Evolutionary conservation across 1,139 yeast genomes (phyloP), one percentile per base, ranked within the genome.

Genomic region (Geotrichum bryndzae): DNA sequence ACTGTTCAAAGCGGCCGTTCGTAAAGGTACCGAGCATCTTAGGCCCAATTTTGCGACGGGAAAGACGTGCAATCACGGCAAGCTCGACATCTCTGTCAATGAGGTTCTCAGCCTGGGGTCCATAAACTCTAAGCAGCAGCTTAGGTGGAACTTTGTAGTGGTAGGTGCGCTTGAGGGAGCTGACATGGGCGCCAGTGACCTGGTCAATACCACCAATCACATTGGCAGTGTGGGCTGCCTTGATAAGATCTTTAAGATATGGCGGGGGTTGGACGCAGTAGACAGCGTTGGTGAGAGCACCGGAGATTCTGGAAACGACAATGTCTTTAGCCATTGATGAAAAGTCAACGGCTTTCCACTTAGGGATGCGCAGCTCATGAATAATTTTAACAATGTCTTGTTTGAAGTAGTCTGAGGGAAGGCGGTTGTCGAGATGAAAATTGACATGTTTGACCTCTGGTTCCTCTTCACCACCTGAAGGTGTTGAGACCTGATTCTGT

Each of bases 1-100:
- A 94, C 74, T 91, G 96, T 74, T 94, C 99, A 69, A 94, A 86
- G 65, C 99, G 80, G 54, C 98, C 99, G 73, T 94, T 94, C 53
- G 84, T 77, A 72, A 94, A 94, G 53, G 94, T 90, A 0, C 99
- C 99, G 69, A 90, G 79, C 61, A 94, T 76, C 65, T 86, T 82
- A 1, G 99, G 97, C 0, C 99, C 99, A 67, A 94, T 94, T 63
- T 85, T 84, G 68, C 87, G 86, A 58, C 80, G 79, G 1, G 96
- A 87, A 63, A 94, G 80, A 70, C 95, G 84, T 38, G 85, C 84
- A 63, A 94, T 79, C 1, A 88, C 83, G 58, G 82, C 81, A 67
- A 94, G 80, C 74, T 94, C 99, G 65, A 81, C 80, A 35, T 88
- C 88, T 68, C 99, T 79, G 74, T 95, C 97, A 67, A 94, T 91